Evolutionary conservation across 2,329 filamentous ascomycete genomes (phyloP), one percentile per base, ranked within the genome.

Genomic region (Colletotrichum tropicicola): DNA sequence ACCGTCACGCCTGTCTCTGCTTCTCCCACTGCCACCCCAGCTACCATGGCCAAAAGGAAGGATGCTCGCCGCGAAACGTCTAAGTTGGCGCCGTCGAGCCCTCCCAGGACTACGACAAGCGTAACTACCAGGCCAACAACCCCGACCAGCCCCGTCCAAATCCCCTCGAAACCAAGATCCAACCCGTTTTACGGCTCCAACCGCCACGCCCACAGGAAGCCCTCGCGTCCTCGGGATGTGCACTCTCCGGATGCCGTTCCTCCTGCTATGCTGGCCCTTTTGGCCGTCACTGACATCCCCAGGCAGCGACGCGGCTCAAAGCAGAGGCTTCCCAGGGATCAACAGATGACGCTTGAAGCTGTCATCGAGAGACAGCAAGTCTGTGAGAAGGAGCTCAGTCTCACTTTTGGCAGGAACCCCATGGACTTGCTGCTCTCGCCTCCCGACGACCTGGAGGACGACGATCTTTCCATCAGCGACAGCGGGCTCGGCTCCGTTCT

Each of bases 241-340:
- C 83, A 85, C 71, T 83, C 83, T 1, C 82, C 85, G 6, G 85
- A 88, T 61, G 78, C 81, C 15, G 79, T 90, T 21, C 84, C 88
- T 5, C 82, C 87, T 0, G 88, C 87, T 0, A 82, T 90, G 27
- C 87, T 87, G 6, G 86, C 87, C 12, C 78, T 91, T 27, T 78
- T 91, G 32, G 88, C 88, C 30, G 80, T 88, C 56, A 91, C 88
- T 28, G 84, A 82, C 66, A 91, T 91, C 52, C 88, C 86, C 3
- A 80, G 69, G 75, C 83, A 52, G 75, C 81, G 68, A 82, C 77
- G 58, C 73, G 77, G 49, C 76, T 77, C 37, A 15, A 65, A 51
- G 55, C 61, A 66, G 32, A 71, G 73, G 25, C 73, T 71, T 37
- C 65, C 68, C 43, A 62, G 67, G 10, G 71, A 73, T 17, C 73